Evolutionary conservation across 1,139 yeast species (phyloP), one percentile per base, ranked within the genome.

Genomic region (Blastobotrys proliferans): DNA sequence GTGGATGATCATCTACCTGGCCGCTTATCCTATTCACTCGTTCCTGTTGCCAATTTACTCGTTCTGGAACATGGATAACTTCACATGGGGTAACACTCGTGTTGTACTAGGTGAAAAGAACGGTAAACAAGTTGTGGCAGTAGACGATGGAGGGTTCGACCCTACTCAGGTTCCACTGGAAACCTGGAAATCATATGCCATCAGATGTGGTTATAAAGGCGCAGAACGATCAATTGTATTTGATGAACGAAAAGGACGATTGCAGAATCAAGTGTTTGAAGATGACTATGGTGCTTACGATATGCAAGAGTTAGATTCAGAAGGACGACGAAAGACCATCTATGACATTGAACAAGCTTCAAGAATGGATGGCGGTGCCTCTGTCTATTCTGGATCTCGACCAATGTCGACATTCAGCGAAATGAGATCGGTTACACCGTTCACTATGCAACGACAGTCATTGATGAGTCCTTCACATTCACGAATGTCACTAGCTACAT

Each of bases 11-110:
- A 62, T 68, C 26, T 68, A 68, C 46, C 46, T 68, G 16, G 45
- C 55, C 1, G 72, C 72, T 2, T 55, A 67, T 41, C 72, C 72
- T 4, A 51, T 68, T 26, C 68, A 64, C 51, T 62, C 69, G n/a
- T 55, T 68, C 35, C 50, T 62, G 28, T 50, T 68, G 25, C 72
- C 72, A 3, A 54, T 67, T 19, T 67, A 67, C 47, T 60, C 71
- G 14, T 67, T 67, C 57, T 67, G 72, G 72, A 59, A 63, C 50
- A 67, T 67, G 72, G 72, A 67, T 43, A 69, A 67, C 54, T 67
- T 66, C 50, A 45, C 63, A 5, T 68, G 72, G 72, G 72, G 72
- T 51, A 66, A 66, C 41, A 67, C 72, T 9, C 68, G 72, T 47
- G 54, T 65, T 18, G 72, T 67, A 13, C 56, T 67, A 22, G 70